These are phyloP conservation scores for Didymella pomorum DNA, from an alignment of 2,329 filamentous ascomycete species.

Conservation along the genomic window DNA sequence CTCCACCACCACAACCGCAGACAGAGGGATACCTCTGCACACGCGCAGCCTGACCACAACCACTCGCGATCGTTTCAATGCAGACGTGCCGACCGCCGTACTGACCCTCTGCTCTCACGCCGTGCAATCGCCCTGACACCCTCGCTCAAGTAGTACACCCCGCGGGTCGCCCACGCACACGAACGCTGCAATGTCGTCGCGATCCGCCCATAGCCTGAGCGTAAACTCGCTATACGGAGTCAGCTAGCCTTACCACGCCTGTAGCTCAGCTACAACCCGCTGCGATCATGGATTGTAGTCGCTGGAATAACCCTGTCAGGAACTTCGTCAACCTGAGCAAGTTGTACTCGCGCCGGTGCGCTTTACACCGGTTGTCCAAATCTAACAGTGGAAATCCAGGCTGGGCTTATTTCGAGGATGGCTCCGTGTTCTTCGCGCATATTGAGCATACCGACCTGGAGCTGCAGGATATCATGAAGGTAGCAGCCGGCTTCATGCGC, in stretches of 20 bases:
- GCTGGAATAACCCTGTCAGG: background rate
- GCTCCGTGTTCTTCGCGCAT: constrained; percentile 30
- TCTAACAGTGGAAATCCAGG: background rate
- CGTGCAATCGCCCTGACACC: background rate
- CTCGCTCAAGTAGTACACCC: background rate
- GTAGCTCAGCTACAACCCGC: background rate
- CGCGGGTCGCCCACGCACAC: background rate
- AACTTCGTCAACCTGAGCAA: constrained; percentile 29
- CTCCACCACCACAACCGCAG: constrained; percentile 3
- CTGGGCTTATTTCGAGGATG: constrained; percentile 37
- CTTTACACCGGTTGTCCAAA: background rate
- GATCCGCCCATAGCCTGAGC: background rate
- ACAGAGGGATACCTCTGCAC: background rate
- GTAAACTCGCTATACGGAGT: background rate
- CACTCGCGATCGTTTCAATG: background rate
- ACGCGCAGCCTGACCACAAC: background rate
- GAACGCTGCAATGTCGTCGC: background rate
- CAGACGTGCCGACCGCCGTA: background rate
- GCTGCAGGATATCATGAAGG: constrained; percentile 29
- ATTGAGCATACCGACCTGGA: constrained; percentile 21
- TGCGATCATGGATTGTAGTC: background rate
- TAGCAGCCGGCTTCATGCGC: constrained; percentile 23
- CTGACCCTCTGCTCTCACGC: background rate
- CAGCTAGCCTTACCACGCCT: background rate
- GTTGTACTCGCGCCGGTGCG: constrained; percentile 10